These are phyloP conservation scores for Lactarius sanguifluus DNA, from an alignment of 768 basidiomycete genomes.

Conservation along the genomic window DNA sequence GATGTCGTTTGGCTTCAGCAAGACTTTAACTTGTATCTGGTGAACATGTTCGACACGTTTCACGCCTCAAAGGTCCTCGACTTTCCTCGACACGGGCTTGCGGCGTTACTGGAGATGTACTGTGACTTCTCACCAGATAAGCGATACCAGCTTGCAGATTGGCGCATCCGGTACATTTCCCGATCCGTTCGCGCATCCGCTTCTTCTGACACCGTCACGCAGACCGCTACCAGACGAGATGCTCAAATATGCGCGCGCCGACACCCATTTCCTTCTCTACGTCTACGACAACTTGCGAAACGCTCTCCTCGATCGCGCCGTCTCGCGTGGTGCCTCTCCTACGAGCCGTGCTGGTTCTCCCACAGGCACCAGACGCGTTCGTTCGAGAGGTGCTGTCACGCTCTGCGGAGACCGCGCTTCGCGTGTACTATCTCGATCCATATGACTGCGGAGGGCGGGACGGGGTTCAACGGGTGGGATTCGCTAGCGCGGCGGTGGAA, in stretches of 20 bases:
- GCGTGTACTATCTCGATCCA: too few species aligned
- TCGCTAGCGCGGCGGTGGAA: constrained; percentile 82
- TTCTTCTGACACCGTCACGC: not conserved
- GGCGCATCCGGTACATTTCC: constrained; percentile 76
- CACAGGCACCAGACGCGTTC: too few species aligned
- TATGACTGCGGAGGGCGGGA: constrained; percentile 41
- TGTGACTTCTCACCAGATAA: constrained; percentile 93
- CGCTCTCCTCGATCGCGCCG: too few species aligned
- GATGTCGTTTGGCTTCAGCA: constrained; percentile 97
- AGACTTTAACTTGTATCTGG: constrained; percentile 91
- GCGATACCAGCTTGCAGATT: constrained; percentile 95
- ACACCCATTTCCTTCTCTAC: too few species aligned
- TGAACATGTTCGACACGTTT: constrained; percentile 96
- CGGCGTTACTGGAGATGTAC: constrained; percentile 81
- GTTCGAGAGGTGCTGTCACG: too few species aligned
- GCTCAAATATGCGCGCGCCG: too few species aligned
- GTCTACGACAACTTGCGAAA: too few species aligned
- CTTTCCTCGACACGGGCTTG: constrained; percentile 81
- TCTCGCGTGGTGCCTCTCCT: too few species aligned
- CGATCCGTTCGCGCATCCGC: not conserved
- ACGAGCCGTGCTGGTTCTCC: too few species aligned
- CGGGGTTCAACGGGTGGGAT: constrained; percentile 75
- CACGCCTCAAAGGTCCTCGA: constrained; percentile 90
- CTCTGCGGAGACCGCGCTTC: too few species aligned
- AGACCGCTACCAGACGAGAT: constrained; percentile 75